phyloP scores from a whole-genome alignment of 176 grass and related monocot genomes.

The Oryza nivara region DNA sequence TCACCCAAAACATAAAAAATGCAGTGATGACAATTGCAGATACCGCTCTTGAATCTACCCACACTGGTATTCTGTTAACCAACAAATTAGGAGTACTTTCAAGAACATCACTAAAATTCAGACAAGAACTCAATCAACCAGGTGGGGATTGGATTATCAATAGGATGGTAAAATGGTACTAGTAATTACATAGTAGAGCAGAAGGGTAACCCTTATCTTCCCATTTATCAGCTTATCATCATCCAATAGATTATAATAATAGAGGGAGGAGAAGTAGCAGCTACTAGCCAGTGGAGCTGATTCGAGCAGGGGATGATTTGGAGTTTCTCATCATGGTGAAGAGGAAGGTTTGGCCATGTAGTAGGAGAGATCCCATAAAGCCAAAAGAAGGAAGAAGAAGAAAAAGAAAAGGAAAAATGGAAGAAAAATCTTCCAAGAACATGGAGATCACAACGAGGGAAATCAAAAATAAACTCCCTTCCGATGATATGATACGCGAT shows the following conservation, averaged over 20 bases:
- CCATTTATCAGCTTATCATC: background rate
- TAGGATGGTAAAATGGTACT: slow-evolving; percentile 14
- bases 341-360: background rate
- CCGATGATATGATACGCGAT: slow-evolving; percentile 17
- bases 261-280: too few species aligned
- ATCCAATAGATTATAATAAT: background rate
- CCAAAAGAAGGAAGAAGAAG: background rate
- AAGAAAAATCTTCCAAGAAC: slow-evolving; percentile 15
- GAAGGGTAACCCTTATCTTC: slow-evolving; percentile 5
- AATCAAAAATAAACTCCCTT: slow-evolving; percentile 49
- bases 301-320: background rate
- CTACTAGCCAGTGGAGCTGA: background rate
- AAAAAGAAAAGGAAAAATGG: background rate
- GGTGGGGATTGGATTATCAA: background rate
- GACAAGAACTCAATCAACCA: background rate
- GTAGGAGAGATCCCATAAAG: slow-evolving; percentile 30
- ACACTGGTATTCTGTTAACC: too few species aligned
- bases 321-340: slow-evolving; percentile 11
- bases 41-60: background rate
- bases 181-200: slow-evolving; percentile 29
- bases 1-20: background rate
- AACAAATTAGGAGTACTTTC: background rate
- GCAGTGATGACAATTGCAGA: background rate
- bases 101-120: background rate
- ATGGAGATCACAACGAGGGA: slow-evolving; percentile 43